Percentiles rank a stretch among this genome's conserved stretches.
Evolutionary conservation across 2,329 filamentous ascomycete species (phyloP).

Genomic region (Colletotrichum scovillei): DNA sequence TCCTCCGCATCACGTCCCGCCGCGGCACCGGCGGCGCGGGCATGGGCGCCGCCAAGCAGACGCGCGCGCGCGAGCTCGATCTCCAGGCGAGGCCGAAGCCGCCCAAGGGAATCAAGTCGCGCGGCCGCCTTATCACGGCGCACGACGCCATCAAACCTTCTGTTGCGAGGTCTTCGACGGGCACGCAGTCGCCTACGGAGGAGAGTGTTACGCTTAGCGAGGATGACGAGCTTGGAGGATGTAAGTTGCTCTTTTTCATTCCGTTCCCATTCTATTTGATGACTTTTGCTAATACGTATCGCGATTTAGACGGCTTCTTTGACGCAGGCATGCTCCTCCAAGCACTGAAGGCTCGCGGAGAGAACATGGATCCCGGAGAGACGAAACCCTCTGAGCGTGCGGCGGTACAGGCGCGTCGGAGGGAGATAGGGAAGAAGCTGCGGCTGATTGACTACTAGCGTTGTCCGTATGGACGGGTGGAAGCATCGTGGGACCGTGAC

Average conservation of each 20-base stretch:
- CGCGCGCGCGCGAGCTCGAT: constrained; percentile 67
- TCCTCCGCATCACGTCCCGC: constrained; percentile 76
- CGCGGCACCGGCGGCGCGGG: constrained; percentile 37
- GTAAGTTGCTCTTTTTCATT: constrained; percentile 67
- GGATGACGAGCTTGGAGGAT: constrained; percentile 91
- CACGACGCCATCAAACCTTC: constrained; percentile 56
- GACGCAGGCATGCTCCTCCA: constrained; percentile 95
- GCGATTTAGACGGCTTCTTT: constrained; percentile 86
- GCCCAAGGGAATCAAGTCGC: constrained; percentile 70
- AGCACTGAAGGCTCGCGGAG: constrained; percentile 80
- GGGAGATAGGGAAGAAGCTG: constrained; percentile 81
- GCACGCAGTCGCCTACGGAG: constrained; percentile 70
- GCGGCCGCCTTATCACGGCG: constrained; percentile 78
- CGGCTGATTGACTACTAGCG: constrained; percentile 74
- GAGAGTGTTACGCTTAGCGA: constrained; percentile 81
- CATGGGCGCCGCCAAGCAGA: constrained; percentile 51
- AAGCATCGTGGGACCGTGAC: no score
- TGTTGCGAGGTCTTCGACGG: constrained; percentile 53
- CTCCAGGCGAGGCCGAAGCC: constrained; percentile 47
- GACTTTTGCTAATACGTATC: no score
- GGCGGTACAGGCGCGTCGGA: constrained; percentile 65
- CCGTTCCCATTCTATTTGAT: constrained; percentile 24
- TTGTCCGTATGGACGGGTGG: not conserved
- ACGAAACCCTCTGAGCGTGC: constrained; percentile 69
- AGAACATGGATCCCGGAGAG: constrained; percentile 62